Evolutionary conservation across 2,329 filamentous ascomycete genomes (phyloP), one percentile per base, ranked within the genome.

Genomic region (Nannizzia gypsea): DNA sequence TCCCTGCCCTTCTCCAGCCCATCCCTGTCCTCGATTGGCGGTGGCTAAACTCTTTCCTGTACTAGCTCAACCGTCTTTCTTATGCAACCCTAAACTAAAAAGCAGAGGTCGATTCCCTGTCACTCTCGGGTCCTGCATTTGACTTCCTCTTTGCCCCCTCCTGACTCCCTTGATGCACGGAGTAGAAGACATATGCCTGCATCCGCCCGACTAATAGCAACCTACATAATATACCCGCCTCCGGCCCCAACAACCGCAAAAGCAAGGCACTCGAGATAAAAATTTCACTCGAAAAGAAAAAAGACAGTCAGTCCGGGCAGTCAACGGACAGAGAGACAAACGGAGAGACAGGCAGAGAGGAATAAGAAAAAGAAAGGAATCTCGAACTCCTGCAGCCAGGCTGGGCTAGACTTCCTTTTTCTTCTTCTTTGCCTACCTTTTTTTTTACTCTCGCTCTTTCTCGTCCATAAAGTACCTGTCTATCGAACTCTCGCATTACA

Each of bases 81-180:
- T 40, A 57, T 57, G 56, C 56, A 57, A 57, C 56, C 56, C 40
- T 57, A 57, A 57, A 42, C 31, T 38, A 56, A 56, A 34, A 56
- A 56, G 54, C 31, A 56, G 36, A 20, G 54, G 8, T 15, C 20
- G 17, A 34, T 38, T 38, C 54, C 54, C 54, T 56, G 54, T 56
- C 54, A 56, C 17, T 40, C 13, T 26, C 36, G 54, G 54, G 54
- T 56, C 54, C 54, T 56, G 54, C 54, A 56, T 56, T 56, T 52
- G 46, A 56, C 36, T 56, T 17, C 24, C 20, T 20, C 17, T 42
- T 46, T 44, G 56, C 34, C 40, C 38, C 56, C 31, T 57, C 38
- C 56, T 57, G 17, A 24, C 42, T 42, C 38, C 38, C 38, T 42
- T 42, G 38, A 42, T 42, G 42, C 22, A 22, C 42, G n/a, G n/a